Evolutionary conservation across 164 flowering plant genomes (phyloP).

Genomic region (Tinospora cordifolia): DNA sequence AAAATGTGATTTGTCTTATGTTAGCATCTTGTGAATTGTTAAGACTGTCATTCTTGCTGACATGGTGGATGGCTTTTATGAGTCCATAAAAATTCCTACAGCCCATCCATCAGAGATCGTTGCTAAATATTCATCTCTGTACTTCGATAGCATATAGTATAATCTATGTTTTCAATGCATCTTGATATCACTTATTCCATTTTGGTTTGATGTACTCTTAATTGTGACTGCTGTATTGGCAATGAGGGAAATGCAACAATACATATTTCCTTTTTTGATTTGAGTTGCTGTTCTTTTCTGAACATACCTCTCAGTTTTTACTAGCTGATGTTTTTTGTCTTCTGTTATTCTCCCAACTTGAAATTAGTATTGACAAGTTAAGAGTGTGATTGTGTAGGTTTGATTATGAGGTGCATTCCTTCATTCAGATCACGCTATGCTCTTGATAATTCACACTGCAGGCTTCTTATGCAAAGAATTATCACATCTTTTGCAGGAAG

Average conservation of each 20-base stretch:
- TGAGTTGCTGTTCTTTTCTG: background rate
- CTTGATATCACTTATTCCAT: background rate
- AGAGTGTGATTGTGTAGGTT: conserved; percentile 43
- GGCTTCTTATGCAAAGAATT: conserved; percentile 5
- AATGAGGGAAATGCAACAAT: background rate
- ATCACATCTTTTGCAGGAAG: conserved; percentile 51
- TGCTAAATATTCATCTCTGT: background rate
- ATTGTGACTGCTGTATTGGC: background rate
- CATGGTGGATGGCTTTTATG: background rate
- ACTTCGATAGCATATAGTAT: background rate
- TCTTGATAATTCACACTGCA: conserved; percentile 2
- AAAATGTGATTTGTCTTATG: background rate
- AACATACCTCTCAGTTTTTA: background rate
- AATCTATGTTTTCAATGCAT: background rate
- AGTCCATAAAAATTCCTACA: background rate
- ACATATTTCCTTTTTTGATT: background rate
- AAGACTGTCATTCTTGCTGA: too few relatives aligned
- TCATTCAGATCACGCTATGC: background rate
- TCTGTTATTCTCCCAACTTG: conserved; percentile 19
- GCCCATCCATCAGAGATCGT: background rate
- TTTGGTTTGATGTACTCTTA: background rate
- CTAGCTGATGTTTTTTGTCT: background rate
- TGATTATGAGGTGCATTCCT: conserved; percentile 77
- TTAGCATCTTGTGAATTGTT: background rate
- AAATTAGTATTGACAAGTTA: conserved; percentile 11